Base-by-base conservation (phyloP, 1,284 basidiomycete species). In the Apiotrichum gracile region DNA sequence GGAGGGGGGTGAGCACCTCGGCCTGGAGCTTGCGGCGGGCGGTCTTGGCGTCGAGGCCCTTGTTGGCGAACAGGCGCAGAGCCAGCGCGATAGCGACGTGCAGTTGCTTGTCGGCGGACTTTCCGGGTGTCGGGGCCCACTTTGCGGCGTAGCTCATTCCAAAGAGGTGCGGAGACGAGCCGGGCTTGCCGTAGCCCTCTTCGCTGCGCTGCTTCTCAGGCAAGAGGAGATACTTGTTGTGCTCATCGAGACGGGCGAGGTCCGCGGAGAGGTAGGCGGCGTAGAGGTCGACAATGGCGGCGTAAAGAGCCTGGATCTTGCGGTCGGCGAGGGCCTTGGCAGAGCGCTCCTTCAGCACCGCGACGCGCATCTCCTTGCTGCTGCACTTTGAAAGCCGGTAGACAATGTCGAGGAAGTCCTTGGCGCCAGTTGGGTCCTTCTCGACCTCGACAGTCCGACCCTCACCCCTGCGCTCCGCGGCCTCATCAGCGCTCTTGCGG, bases 41-140 rank as follows among this genome's bases (percentile, higher is more conserved):
- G 19, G 62, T 51, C 5, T 68, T 60, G 37, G 51, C 52, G n/a
- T 49, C 49, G 33, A 67, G 42, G 21, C 55, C 57, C 24, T 26
- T 6, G 25, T 7, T 17, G 14, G 62, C 62, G 26, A 78, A 78
- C 19, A 87, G 75, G 41, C 83, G 77, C 10, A 79, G 70, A 10
- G 78, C 74, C 45, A 87, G 79, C 16, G 84, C 83, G 0, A 84
- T 82, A 3, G 82, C 69, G 55, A 87, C 81, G 63, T 83, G 82
- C 3, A 83, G 83, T 51, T 79, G 72, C 10, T 79, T 78, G 65
- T 87, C 85, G 56, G 85, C 84, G 2, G 81, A 77, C 5, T 76
- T 70, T 4, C 70, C 77, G 5, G 82, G 81, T 2, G 81, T 80
- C 0, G 85, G 85, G 0, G 83, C 84, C 85, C 85, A 87, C 69